These are phyloP conservation scores for Coemansia sp. DNA, from an alignment of 192 early-diverging fungal genomes.

Conservation along the genomic window DNA sequence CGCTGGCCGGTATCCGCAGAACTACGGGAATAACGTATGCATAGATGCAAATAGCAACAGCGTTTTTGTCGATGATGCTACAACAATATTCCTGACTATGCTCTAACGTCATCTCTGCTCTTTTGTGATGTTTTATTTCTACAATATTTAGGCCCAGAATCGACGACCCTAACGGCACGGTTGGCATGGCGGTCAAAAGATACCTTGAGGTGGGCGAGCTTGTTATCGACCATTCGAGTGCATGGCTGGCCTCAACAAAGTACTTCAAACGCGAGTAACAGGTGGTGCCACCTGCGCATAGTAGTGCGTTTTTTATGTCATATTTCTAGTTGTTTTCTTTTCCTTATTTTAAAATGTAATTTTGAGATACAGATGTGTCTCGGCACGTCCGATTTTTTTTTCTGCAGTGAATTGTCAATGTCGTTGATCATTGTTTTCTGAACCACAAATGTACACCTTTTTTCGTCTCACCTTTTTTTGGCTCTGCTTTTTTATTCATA, in stretches of 20 bases:
- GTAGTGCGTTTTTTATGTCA: too few species aligned
- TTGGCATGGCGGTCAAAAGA: slow-evolving; percentile 6
- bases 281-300: not conserved
- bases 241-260: slow-evolving; percentile 17
- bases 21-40: slow-evolving; percentile 41
- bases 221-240: slow-evolving; percentile 20
- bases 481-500: not conserved
- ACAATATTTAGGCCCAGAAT: slow-evolving; percentile 26
- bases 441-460: not conserved
- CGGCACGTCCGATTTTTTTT: not conserved
- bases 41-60: not conserved
- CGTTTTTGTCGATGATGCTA: not conserved
- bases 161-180: slow-evolving; percentile 9
- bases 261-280: slow-evolving; percentile 18
- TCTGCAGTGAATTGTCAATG: not conserved
- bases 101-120: not conserved
- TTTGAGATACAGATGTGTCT: not conserved
- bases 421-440: not conserved
- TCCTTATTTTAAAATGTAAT: too few species aligned
- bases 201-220: slow-evolving; percentile 39
- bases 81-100: not conserved
- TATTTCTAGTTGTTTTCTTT: not conserved
- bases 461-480: slow-evolving; percentile 4
- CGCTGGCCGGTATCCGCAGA: slow-evolving; percentile 38
- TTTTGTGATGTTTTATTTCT: not conserved